phyloP scores from a whole-genome alignment of 495 filamentous ascomycete genomes.

The Lasiosphaeris hirsuta region DNA sequence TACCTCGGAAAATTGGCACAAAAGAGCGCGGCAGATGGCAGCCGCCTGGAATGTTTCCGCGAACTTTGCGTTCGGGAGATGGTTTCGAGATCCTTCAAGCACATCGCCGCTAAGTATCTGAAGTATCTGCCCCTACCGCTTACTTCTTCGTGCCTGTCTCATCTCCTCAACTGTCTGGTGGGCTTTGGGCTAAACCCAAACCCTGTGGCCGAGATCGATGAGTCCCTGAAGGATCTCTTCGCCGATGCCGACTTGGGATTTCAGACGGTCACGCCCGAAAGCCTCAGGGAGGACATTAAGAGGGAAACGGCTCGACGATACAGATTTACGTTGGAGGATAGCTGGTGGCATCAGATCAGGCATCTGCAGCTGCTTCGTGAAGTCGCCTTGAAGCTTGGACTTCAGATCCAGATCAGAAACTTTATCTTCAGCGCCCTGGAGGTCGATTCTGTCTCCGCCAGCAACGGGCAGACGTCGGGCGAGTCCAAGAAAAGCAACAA shows the following conservation, averaged over 20 bases:
- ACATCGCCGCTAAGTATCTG: constrained; percentile 75
- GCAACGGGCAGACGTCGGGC: constrained; percentile 33
- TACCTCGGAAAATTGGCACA: constrained; percentile 84
- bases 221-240: constrained; percentile 69
- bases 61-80: constrained; percentile 84
- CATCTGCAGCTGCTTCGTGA: constrained; percentile 86
- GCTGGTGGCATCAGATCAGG: constrained; percentile 63
- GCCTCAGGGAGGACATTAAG: constrained; percentile 65
- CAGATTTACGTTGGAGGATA: constrained; percentile 65
- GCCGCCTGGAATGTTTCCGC: constrained; percentile 71
- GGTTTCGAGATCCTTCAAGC: constrained; percentile 91
- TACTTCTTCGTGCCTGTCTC: constrained; percentile 70
- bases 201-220: constrained; percentile 74
- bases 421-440: constrained; percentile 61
- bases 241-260: constrained; percentile 80
- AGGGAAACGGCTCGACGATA: constrained; percentile 69
- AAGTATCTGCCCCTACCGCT: constrained; percentile 76
- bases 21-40: constrained; percentile 56
- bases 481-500: constrained; percentile 58
- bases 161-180: constrained; percentile 92
- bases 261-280: constrained; percentile 68
- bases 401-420: constrained; percentile 81
- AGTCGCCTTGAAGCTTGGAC: constrained; percentile 80
- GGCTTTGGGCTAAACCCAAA: constrained; percentile 71
- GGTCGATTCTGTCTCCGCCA: constrained; percentile 17